A percentile compares a stretch with the other conserved stretches of the same genome.
phyloP scores from a whole-genome alignment of 169 alveolate genomes.

The Theileria sp. region DNA sequence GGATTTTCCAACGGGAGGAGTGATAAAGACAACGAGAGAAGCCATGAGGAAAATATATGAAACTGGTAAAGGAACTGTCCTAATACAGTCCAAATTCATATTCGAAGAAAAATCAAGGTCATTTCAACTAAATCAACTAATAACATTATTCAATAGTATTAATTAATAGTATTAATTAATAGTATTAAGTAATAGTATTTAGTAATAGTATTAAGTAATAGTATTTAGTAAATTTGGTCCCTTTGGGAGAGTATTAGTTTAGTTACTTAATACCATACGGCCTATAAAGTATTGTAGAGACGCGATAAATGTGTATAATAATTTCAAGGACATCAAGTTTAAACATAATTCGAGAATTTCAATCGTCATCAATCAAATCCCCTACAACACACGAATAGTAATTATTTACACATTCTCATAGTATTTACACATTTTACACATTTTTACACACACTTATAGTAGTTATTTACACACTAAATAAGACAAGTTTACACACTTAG shows the following conservation, averaged over 20 bases:
- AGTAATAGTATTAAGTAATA: too few species aligned
- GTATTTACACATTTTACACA: too few species aligned
- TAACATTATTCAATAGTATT: too few species aligned
- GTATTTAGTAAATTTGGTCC: too few species aligned
- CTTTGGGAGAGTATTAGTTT: too few species aligned
- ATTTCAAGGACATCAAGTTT: constrained; percentile 24
- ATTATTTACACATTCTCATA: too few species aligned
- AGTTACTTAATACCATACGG: too few species aligned
- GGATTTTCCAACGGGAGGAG: constrained; percentile 84
- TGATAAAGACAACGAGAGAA: constrained; percentile 62
- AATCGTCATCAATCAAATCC: constrained; percentile 54
- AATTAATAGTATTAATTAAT: too few species aligned
- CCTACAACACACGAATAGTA: constrained; percentile 53
- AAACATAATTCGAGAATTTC: constrained; percentile 57
- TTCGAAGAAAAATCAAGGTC: constrained; percentile 42
- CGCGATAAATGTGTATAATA: constrained; percentile 18
- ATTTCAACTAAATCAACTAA: too few species aligned
- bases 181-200: too few species aligned
- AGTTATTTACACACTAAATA: too few species aligned
- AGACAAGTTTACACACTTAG: not conserved
- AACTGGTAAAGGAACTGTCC: constrained; percentile 76
- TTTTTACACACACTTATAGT: too few species aligned
- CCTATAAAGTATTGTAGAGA: constrained; percentile 34
- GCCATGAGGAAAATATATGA: constrained; percentile 61
- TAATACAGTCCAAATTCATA: constrained; percentile 52